Evolutionary conservation across 768 basidiomycete genomes (phyloP), one percentile per base, ranked within the genome.

Genomic region (Leccinum subtestaceum): DNA sequence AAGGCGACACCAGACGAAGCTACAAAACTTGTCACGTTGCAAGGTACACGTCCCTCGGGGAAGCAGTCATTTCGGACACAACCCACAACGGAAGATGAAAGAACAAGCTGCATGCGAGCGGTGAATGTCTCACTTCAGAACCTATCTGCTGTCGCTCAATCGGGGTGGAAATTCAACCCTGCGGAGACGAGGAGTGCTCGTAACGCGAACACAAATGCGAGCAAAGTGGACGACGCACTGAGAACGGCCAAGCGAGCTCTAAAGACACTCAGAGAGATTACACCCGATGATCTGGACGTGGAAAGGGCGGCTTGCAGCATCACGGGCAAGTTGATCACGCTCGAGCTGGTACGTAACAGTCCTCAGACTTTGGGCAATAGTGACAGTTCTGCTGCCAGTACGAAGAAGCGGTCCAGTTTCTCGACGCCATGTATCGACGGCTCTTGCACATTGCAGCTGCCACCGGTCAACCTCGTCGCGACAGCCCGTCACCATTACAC

Each of bases 221-320:
- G 75, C n/a, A 77, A 68, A 38, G 65, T 72, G 23, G 67, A 77
- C 15, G 74, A 76, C 7, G 69, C 74, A 9, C 64, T 56, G 17
- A 57, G 32, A 32, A 38, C 77, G 17, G 82, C 82, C 0, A 68
- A 75, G 15, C 76, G 75, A 53, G 77, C 82, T 53, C 68, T 93
- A 8, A 59, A 58, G 1, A 63, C 70, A 3, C 73, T 93, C 46
- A 75, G 90, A 52, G 67, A 66, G 32, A 53, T 81, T 19, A 74
- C 71, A 48, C 74, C 80, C 0, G 76, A 74, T 3, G 80, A 82
- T 62, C 15, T 89, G 9, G 86, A 92, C 62, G 79, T 91, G 5
- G 92, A 93, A 72, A 79, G 86, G 38, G 89, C 88, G 2, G 91
- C 87, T 1, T 79, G 80, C 52, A 86, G 85, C 58, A 73, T 92